A percentile compares a stretch with the other conserved stretches of the same genome.
Evolutionary conservation across 495 filamentous ascomycete genomes (phyloP).

Genomic region (Lophiostoma macrostomum): DNA sequence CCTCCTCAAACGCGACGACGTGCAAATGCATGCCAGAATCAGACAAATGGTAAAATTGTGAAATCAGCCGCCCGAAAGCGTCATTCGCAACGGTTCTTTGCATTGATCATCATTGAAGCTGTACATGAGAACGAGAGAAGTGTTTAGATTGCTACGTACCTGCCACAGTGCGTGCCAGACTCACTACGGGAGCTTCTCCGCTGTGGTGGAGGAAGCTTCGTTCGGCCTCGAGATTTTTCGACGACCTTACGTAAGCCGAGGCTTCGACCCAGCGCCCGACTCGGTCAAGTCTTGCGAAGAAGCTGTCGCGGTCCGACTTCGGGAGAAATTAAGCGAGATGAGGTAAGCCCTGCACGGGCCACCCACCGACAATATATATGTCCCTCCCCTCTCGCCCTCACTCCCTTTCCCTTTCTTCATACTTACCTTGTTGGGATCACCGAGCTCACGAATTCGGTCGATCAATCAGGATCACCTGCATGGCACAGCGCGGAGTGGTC

Average conservation of each 20-base stretch:
- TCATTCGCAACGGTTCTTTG: conserved; percentile 98
- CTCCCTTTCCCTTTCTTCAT: conserved; percentile 57
- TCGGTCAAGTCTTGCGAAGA: background rate
- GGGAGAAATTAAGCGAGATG: too few species aligned
- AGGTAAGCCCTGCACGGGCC: too few species aligned
- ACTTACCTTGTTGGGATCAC: conserved; percentile 68
- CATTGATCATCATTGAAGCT: conserved; percentile 26
- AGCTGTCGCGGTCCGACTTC: background rate
- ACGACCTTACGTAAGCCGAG: too few species aligned
- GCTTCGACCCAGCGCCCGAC: too few species aligned
- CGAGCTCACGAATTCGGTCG: conserved; percentile 61
- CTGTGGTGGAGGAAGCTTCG: too few species aligned
- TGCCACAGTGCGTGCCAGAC: background rate
- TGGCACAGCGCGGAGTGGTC: conserved; percentile 71
- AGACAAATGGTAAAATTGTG: conserved; percentile 48
- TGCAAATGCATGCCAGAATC: too few species aligned
- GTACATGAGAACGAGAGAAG: background rate
- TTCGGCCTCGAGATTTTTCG: too few species aligned
- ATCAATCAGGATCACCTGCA: conserved; percentile 65
- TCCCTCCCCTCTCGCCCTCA: conserved; percentile 1
- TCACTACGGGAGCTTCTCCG: too few species aligned
- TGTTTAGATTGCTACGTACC: conserved; percentile 5
- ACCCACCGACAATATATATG: conserved; percentile 33
- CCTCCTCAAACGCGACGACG: too few species aligned
- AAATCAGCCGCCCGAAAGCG: conserved; percentile 58